phyloP scores from a whole-genome alignment of 306 rosid genomes.

The apple (Malus domestica) region DNA sequence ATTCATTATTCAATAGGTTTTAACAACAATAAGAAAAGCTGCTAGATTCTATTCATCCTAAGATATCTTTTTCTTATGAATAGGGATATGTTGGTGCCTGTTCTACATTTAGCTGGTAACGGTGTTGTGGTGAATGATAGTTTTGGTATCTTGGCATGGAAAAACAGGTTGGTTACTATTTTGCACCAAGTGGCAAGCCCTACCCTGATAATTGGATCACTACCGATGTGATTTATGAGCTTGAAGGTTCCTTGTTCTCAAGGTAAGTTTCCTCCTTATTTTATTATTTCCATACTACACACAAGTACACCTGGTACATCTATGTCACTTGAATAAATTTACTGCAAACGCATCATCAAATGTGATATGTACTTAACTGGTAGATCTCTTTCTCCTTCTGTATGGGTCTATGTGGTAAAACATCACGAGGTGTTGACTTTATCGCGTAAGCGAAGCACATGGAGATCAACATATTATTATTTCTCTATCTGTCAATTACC shows the following conservation, averaged over 20 bases:
- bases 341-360: not conserved
- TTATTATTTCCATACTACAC: not conserved
- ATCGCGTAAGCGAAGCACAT: not conserved
- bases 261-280: conserved; percentile 37
- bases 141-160: conserved; percentile 38
- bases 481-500: not conserved
- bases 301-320: not conserved
- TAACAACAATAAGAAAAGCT: conserved; percentile 12
- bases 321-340: not conserved
- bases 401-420: not conserved
- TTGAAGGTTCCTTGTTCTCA: conserved; percentile 74
- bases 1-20: conserved; percentile 2
- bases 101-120: conserved; percentile 21
- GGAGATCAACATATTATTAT: not conserved
- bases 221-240: conserved; percentile 76
- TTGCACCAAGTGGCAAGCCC: conserved; percentile 99
- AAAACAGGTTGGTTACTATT: conserved; percentile 96
- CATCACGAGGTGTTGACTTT: not conserved
- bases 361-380: not conserved
- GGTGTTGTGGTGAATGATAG: conserved; percentile 31
- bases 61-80: conserved; percentile 23
- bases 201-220: conserved; percentile 99
- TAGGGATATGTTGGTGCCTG: conserved; percentile 23
- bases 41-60: conserved; percentile 13
- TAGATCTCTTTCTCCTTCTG: not conserved